Evolutionary conservation across 2,329 filamentous ascomycete genomes (phyloP), one percentile per base, ranked within the genome.

Genomic region (Chalara sp.): DNA sequence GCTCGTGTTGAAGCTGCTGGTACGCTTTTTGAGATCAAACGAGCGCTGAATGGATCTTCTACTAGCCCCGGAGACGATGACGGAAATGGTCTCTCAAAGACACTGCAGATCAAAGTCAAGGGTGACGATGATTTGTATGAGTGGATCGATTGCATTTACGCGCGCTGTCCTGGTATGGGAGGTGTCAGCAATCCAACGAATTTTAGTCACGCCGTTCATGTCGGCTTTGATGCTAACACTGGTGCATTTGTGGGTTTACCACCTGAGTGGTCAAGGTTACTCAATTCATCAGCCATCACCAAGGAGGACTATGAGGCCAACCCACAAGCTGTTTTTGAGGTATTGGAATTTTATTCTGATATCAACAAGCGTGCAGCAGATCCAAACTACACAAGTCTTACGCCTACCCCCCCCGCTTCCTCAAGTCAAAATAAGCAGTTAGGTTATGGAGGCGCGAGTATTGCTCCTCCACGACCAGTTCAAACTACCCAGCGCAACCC

Each of bases 231-330:
- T 67, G 90, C 92, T 30, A 86, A 90, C 62, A 96, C 89, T 2
- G 93, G 93, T 57, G 90, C 93, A 60, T 99, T 99, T 63, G 89
- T 95, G 45, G 93, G 93, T 39, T 71, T 99, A 59, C 93, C 93
- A 1, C 85, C 89, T 5, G 93, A 99, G 73, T 99, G 93, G 93
- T 93, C 95, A 65, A 95, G 95, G 70, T 78, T 99, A 47, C 78
- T 99, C 59, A 97, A 93, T 64, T 91, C 90, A 6, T 97, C 93
- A 3, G 93, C 93, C 52, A 93, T 99, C 64, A 97, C 93, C 53
- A 96, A 96, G 70, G 93, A 99, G 64, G 93, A 99, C 67, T 97
- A 97, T 70, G 89, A 95, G 71, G 91, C 93, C 65, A 96, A 99
- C 64, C 93, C 93, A 5, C 86, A 92, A 72, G 89, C 83, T 53